Base-by-base conservation (phyloP, 2,329 filamentous ascomycete species). In the Volutella citrinella region DNA sequence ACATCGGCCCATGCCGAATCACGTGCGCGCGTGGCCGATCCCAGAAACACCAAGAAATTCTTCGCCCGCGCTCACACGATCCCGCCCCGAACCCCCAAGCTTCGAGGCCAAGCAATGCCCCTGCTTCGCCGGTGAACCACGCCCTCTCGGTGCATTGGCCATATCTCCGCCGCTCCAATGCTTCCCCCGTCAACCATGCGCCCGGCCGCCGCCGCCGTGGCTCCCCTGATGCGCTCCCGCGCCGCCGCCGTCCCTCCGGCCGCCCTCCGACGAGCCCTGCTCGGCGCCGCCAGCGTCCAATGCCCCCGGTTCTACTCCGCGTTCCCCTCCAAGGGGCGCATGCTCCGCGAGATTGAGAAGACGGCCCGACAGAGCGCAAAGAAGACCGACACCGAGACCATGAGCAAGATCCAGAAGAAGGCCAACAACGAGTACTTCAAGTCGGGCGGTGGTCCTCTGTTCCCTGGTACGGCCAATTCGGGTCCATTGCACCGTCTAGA, bases 341-440 rank as follows among this genome's bases (percentile, higher is more conserved):
- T 59, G 23, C n/a, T 49, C 14, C 55, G 57, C 9, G 57, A 61
- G 26, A 43, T 59, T 36, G 42, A 54, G 11, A 51, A 50, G 19
- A 45, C 36, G 13, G 40, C 51, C n/a, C 45, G 43, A 4, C 31
- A 41, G n/a, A 45, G 43, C 17, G 32, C 45, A 1, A 49, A 35
- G 33, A 54, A 39, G 34, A 55, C 54, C 30, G 48, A 47, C n/a
- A 40, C 34, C 18, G 45, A 54, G 34, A 57, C 45, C 32, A 59
- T 61, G 50, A 53, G 54, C 32, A 37, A 47, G 13, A 48, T 58
- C 27, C 54, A 62, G 24, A 57, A 49, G 42, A 36, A 29, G 32
- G 53, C 59, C 15, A 55, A 60, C 20, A 39, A 46, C 21, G 56
- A 61, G 27, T 59, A 60, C 22, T 61, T 61, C n/a, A 51, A 47